Conservation (phyloP, 1,284 basidiomycete species). For the Moniliella sp. region DNA sequence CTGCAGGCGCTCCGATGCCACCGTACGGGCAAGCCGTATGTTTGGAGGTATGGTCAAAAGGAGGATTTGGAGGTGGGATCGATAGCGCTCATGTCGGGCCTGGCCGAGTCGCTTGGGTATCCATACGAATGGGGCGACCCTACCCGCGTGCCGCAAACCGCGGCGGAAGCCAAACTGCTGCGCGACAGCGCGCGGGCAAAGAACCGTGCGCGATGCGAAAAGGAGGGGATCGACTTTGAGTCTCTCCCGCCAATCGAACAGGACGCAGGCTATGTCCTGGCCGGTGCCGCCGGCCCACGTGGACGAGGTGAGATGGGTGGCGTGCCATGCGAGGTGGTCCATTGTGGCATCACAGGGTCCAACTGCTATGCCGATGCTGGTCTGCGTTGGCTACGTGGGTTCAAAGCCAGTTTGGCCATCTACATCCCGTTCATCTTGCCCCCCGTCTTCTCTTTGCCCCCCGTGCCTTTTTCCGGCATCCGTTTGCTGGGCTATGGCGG, state of each 20-base stretch:
- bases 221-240: not conserved
- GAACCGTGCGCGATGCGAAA: not conserved
- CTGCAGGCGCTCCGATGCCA: slow-evolving; percentile 23
- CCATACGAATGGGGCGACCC: slow-evolving; percentile 22
- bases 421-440: slow-evolving; percentile 35
- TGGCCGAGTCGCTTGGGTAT: slow-evolving; percentile 18
- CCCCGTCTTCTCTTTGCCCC: slow-evolving; percentile 32
- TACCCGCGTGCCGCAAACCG: slow-evolving; percentile 7
- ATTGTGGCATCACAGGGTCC: slow-evolving; percentile 26
- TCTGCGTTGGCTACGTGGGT: slow-evolving; percentile 28
- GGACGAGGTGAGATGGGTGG: slow-evolving; percentile 21
- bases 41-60: slow-evolving; percentile 23
- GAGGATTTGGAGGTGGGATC: slow-evolving; percentile 6
- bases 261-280: slow-evolving; percentile 9
- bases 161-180: slow-evolving; percentile 5
- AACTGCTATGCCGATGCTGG: slow-evolving; percentile 30
- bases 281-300: slow-evolving; percentile 12
- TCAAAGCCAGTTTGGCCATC: slow-evolving; percentile 30
- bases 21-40: slow-evolving; percentile 13
- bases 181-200: slow-evolving; percentile 2
- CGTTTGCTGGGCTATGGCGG: slow-evolving; percentile 10
- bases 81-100: slow-evolving; percentile 8
- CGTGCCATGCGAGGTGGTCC: slow-evolving; percentile 33
- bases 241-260: not conserved
- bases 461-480: slow-evolving; percentile 8